phyloP scores from a whole-genome alignment of 2,329 filamentous ascomycete species.

The Penicillium italicum region DNA sequence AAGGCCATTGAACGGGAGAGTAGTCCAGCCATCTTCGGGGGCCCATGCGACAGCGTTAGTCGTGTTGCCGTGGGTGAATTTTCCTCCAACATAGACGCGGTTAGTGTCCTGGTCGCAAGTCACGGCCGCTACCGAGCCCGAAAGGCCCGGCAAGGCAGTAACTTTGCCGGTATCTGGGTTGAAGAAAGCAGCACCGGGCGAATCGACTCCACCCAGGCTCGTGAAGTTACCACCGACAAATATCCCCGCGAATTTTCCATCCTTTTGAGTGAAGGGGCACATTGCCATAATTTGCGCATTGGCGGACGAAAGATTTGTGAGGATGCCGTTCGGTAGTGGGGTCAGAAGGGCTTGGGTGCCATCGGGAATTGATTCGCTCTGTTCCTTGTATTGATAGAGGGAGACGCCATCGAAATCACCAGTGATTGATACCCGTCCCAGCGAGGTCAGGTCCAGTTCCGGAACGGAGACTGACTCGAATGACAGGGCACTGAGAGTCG shows the following conservation, averaged over 20 bases:
- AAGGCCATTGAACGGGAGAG: slow-evolving; percentile 87
- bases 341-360: slow-evolving; percentile 77
- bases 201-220: slow-evolving; percentile 71
- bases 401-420: slow-evolving; percentile 92
- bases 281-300: slow-evolving; percentile 85
- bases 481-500: slow-evolving; percentile 31
- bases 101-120: slow-evolving; percentile 73
- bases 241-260: slow-evolving; percentile 67
- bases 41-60: slow-evolving; percentile 87
- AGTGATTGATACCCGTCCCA: slow-evolving; percentile 79
- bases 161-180: slow-evolving; percentile 68
- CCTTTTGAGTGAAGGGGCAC: slow-evolving; percentile 69
- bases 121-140: slow-evolving; percentile 76
- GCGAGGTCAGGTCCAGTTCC: slow-evolving; percentile 64
- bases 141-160: slow-evolving; percentile 72
- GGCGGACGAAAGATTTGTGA: slow-evolving; percentile 68
- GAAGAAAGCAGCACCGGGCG: slow-evolving; percentile 76
- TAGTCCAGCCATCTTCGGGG: slow-evolving; percentile 64
- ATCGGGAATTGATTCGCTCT: slow-evolving; percentile 63
- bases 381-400: slow-evolving; percentile 78
- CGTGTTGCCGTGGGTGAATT: slow-evolving; percentile 74
- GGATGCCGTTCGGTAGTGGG: slow-evolving; percentile 78
- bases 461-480: slow-evolving; percentile 38
- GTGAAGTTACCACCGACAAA: slow-evolving; percentile 95
- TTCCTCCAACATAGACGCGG: slow-evolving; percentile 87